A percentile compares a stretch with the other conserved stretches of the same genome.
Evolutionary conservation across 495 filamentous ascomycete genomes (phyloP).

Genomic region (Penicillium pancosmium): DNA sequence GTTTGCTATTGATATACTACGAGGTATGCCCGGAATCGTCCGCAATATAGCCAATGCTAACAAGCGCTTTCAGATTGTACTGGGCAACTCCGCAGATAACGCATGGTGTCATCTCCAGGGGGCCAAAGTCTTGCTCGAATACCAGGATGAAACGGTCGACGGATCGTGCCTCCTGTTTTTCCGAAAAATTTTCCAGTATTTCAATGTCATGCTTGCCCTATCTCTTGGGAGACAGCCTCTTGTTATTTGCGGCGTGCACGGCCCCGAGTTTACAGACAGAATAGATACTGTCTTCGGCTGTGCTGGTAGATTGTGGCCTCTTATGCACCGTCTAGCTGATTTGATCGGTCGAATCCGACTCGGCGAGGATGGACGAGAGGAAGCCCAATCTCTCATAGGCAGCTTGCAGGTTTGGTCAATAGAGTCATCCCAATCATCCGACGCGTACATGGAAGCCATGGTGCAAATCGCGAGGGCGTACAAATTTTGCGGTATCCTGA

Average conservation of each 20-base stretch:
- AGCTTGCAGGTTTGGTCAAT: constrained; percentile 7
- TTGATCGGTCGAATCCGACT: constrained; percentile 1
- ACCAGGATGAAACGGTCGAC: neutral
- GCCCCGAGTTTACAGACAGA: constrained; percentile 1
- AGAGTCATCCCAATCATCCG: neutral
- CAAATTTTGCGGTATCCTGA: constrained; percentile 11
- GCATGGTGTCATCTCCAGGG: constrained; percentile 19
- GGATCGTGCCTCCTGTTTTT: constrained; percentile 8
- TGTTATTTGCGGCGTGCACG: neutral
- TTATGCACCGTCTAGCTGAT: constrained; percentile 13
- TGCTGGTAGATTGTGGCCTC: constrained; percentile 10
- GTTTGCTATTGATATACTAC: constrained; percentile 18
- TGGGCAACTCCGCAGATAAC: constrained; percentile 14
- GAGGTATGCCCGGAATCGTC: constrained; percentile 3
- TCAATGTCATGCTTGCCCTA: constrained; percentile 19
- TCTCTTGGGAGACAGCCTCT: constrained; percentile 12
- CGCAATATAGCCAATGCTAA: neutral
- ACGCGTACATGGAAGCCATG: constrained; percentile 16
- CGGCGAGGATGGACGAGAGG: constrained; percentile 7
- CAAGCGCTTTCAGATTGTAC: constrained; percentile 8
- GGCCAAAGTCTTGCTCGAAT: constrained; percentile 12
- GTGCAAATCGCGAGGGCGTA: constrained; percentile 16
- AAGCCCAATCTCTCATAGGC: neutral
- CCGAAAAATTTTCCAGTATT: constrained; percentile 16
- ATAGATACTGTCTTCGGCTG: constrained; percentile 18